Evolutionary conservation across 345 rosid genomes (phyloP), one percentile per base, ranked within the genome.

Genomic region (Barbarea vulgaris): DNA sequence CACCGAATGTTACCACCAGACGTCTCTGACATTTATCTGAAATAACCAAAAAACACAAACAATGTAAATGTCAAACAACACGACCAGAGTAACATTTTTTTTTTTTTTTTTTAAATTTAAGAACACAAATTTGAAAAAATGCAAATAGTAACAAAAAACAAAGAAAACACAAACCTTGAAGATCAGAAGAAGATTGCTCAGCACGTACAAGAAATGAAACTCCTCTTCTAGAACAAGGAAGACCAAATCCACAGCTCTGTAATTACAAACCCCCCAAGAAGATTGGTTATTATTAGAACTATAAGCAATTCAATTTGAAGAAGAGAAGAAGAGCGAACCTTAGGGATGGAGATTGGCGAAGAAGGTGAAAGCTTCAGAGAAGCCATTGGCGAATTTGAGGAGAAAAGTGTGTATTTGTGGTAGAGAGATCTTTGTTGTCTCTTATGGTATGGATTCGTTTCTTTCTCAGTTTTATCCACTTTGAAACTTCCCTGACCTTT

Each of bases 11-110:
- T 55, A 94, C 78, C 85, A 88, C 54, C 72, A 81, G 80, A 67
- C 97, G 93, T 73, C 93, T 88, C 78, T 87, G 77, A 37, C 82
- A 82, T 74, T 77, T 78, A 77, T 81, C 96, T 88, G 87, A 57
- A 75, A 66, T 21, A 19, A 30, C 30, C 18, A 22, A 37, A 14
- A 62, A 9, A 66, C 13, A 44, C 10, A 51, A 69, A 39, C 54
- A 14, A 30, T 18, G 51, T 47, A 50, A 13, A 18, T 37, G 62
- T 24, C 34, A 9, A 13, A 31, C 41, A 42, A 28, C 48, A 42
- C 18, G 19, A 44, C 48, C 18, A 44, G 64, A 36, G 44, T 18
- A 10, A 28, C 30, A 28, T 28, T 6, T 28, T 28, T 28, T 28
- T 28, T 28, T 28, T 28, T 28, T 28, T 28, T 28, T 28, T 28